Evolutionary conservation across 371 early-diverging fungal species (phyloP).

Genomic region (Rhizopus stolonifer): DNA sequence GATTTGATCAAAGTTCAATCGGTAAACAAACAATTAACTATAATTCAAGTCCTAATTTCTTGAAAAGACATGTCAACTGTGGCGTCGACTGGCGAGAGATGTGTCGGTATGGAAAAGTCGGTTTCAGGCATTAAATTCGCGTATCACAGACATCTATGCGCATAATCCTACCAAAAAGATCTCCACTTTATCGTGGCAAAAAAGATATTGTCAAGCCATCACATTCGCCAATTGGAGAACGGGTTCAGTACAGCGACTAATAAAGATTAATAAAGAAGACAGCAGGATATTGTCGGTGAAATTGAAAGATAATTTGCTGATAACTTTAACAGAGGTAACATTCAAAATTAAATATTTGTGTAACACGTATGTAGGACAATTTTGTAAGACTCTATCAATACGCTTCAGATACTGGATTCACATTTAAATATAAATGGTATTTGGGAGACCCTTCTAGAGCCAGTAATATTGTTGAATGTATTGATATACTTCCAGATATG

Average conservation of each 20-base stretch:
- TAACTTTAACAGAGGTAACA: constrained; percentile 43
- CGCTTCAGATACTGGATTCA: constrained; percentile 25
- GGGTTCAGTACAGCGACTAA: constrained; percentile 39
- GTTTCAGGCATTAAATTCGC: constrained; percentile 23
- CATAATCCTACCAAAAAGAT: constrained; percentile 20
- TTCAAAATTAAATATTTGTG: not conserved
- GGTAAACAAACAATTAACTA: too few relatives aligned
- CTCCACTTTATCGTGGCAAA: constrained; percentile 29
- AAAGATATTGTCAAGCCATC: constrained; percentile 40
- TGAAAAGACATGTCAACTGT: constrained; percentile 37
- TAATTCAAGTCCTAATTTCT: too few relatives aligned
- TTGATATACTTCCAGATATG: constrained; percentile 46
- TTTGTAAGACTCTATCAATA: constrained; percentile 35
- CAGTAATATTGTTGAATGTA: constrained; percentile 36
- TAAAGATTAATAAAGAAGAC: constrained; percentile 22
- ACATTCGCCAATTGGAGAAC: constrained; percentile 43
- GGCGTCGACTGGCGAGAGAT: constrained; percentile 39
- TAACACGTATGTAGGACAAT: constrained; percentile 29
- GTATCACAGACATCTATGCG: constrained; percentile 36
- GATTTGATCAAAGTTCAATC: constrained; percentile 41
- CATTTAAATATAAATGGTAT: constrained; percentile 26
- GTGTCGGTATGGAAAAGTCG: constrained; percentile 35
- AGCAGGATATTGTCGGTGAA: constrained; percentile 40
- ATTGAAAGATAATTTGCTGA: constrained; percentile 25
- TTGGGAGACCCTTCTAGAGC: constrained; percentile 33